A percentile compares a stretch with the other conserved stretches of the same genome.
phyloP scores from a whole-genome alignment of 441 rosid species.

The Pelargonium myrrhifolium region DNA sequence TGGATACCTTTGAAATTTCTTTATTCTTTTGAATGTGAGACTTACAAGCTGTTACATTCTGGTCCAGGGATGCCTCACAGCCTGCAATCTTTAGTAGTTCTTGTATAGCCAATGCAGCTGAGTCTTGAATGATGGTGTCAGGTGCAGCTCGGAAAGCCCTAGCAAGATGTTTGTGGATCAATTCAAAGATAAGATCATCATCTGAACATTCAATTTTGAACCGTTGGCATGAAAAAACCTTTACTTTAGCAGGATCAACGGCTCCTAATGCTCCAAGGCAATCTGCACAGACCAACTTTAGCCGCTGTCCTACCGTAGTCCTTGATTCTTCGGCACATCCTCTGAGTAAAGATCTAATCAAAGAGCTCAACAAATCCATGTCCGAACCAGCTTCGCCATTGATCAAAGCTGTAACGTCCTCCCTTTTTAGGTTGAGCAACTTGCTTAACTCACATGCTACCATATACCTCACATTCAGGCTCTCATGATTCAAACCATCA shows the following conservation, averaged over 20 bases:
- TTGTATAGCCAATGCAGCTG: slow-evolving; percentile 98
- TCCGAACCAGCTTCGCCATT: slow-evolving; percentile 74
- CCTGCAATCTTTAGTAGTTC: slow-evolving; percentile 96
- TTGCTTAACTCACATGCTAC: slow-evolving; percentile 92
- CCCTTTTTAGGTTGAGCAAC: slow-evolving; percentile 64
- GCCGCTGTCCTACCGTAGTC: slow-evolving; percentile 80
- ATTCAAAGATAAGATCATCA: slow-evolving; percentile 98
- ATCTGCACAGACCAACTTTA: slow-evolving; percentile 90
- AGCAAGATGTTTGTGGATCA: slow-evolving; percentile 88
- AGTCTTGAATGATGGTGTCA: slow-evolving; percentile 89
- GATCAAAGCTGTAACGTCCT: slow-evolving; percentile 69
- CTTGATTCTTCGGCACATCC: slow-evolving; percentile 99
- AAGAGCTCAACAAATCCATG: slow-evolving; percentile 79
- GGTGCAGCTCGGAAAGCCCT: slow-evolving; percentile 99
- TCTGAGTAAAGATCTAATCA: slow-evolving; percentile 78
- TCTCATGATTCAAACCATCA: slow-evolving; percentile 85
- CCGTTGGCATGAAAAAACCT: slow-evolving; percentile 62
- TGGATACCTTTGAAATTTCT: slow-evolving; percentile 26
- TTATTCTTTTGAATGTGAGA: slow-evolving; percentile 35
- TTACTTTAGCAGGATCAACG: slow-evolving; percentile 97
- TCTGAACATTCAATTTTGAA: slow-evolving; percentile 98
- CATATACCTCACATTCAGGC: slow-evolving; percentile 97
- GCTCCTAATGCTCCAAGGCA: slow-evolving; percentile 99
- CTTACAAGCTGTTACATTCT: slow-evolving; percentile 43
- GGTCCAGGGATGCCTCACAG: slow-evolving; percentile 92